A percentile compares a stretch with the other conserved stretches of the same genome.
Conservation (phyloP, 2,329 filamentous ascomycete genomes). For the Eurotiales sp. region DNA sequence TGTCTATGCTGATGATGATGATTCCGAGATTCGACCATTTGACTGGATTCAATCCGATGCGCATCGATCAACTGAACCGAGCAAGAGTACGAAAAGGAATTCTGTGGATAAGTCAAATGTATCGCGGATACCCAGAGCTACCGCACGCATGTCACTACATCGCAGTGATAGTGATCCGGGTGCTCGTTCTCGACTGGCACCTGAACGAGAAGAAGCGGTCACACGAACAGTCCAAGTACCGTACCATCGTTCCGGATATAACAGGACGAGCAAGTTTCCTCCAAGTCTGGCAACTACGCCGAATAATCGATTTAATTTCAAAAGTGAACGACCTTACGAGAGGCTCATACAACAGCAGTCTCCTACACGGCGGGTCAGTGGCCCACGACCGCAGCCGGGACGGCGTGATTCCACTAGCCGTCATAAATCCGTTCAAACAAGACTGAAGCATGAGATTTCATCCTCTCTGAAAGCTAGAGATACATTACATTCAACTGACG, state of each 20-base stretch:
- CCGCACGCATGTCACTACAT: conserved; percentile 20
- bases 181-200: background rate
- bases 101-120: conserved; percentile 29
- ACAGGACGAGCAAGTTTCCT: conserved; percentile 21
- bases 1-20: conserved; percentile 20
- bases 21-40: conserved; percentile 15
- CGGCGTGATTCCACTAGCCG: conserved; percentile 4
- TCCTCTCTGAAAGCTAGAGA: conserved; percentile 7
- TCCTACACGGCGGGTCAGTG: conserved; percentile 30
- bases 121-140: conserved; percentile 26
- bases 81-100: conserved; percentile 30
- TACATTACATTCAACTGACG: conserved; percentile 18
- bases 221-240: conserved; percentile 22
- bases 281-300: conserved; percentile 33
- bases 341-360: conserved; percentile 32
- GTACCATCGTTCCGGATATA: conserved; percentile 16
- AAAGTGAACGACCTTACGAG: conserved; percentile 37
- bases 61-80: conserved; percentile 17
- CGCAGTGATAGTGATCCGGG: conserved; percentile 14
- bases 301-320: conserved; percentile 37
- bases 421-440: conserved; percentile 1
- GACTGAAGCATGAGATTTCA: background rate
- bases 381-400: conserved; percentile 25
- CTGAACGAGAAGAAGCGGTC: conserved; percentile 19
- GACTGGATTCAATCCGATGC: conserved; percentile 27